Base-by-base conservation (phyloP, 768 basidiomycete species). In the Chlorophyllum brunneum region DNA sequence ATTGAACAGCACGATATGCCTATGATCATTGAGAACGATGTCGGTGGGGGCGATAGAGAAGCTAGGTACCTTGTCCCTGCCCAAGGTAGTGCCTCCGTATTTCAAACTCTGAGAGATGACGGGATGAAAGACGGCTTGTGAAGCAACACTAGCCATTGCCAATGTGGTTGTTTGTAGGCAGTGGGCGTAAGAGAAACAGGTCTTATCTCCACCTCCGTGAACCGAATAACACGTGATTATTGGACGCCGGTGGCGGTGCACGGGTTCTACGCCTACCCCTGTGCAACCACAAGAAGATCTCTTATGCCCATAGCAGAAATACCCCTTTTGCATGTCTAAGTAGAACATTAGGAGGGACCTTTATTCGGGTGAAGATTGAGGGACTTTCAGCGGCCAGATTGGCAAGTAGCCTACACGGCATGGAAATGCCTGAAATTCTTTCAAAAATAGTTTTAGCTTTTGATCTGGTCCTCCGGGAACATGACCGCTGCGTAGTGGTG, bases 1-100 rank as follows among this genome's bases (percentile, higher is more conserved):
- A 98, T 72, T 99, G 97, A 48, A 93, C 66, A 18, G 89, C 81
- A 58, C 95, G 85, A 70, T 98, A 98, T 13, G 83, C 74, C 94
- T 97, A 47, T 40, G 18, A 46, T n/a, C 44, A 36, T 44, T 33
- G 26, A 50, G 37, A 30, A 40, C 26, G 29, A 18, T 45, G 13
- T 41, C 33, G 24, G n/a, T 38, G 23, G 7, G 1, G 6, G 20
- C 11, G 36, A 7, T 34, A 6, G 18, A 29, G 43, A 37, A 15
- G 10, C 29, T 6, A 52, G 67, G 51, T 59, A 83, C 92, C 84
- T 99, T 98, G 76, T 98, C 95, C 43, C 94, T 77, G 8, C 94
- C 95, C 27, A 88, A 64, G 13, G 91, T 97, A 0, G 92, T 93
- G 16, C 78, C 77, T 42, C 85, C 79, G 43, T 88, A 82, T 64